Evolutionary conservation across 495 filamentous ascomycete genomes (phyloP).

Genomic region (Aspergillus steynii): DNA sequence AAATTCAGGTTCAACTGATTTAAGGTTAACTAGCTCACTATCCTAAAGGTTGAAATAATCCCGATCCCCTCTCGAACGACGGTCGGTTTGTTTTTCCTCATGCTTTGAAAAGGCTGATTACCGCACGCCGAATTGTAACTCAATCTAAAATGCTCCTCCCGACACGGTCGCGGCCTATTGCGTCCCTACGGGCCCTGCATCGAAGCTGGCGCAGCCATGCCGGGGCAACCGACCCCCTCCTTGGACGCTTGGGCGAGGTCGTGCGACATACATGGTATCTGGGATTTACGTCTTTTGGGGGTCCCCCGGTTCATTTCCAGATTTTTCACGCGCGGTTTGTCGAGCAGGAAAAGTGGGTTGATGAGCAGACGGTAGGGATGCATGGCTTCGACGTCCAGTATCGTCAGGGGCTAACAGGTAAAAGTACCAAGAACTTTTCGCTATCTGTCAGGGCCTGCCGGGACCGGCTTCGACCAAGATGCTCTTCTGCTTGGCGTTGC

Average conservation of each 20-base stretch:
- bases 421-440: conserved; percentile 83
- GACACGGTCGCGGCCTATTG: conserved; percentile 3
- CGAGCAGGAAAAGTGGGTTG: conserved; percentile 64
- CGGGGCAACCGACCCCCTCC: conserved; percentile 1
- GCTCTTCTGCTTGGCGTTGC: conserved; percentile 69
- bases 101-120: not conserved
- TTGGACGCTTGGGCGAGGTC: conserved; percentile 33
- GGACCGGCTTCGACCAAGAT: conserved; percentile 82
- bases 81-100: not conserved
- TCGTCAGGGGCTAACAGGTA: not conserved
- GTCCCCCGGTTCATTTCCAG: conserved; percentile 70
- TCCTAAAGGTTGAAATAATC: not conserved
- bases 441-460: conserved; percentile 72
- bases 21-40: not conserved
- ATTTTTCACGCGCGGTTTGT: conserved; percentile 70
- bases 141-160: conserved; percentile 10
- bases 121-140: not conserved
- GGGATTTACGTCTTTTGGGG: conserved; percentile 71
- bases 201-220: conserved; percentile 8
- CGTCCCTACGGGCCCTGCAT: conserved; percentile 10
- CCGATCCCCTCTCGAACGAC: not conserved
- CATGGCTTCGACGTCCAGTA: not conserved
- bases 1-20: not conserved
- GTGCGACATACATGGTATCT: conserved; percentile 62
- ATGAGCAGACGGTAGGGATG: conserved; percentile 63